phyloP scores from a whole-genome alignment of 352 stramenopile species.

The Pythium biforme region DNA sequence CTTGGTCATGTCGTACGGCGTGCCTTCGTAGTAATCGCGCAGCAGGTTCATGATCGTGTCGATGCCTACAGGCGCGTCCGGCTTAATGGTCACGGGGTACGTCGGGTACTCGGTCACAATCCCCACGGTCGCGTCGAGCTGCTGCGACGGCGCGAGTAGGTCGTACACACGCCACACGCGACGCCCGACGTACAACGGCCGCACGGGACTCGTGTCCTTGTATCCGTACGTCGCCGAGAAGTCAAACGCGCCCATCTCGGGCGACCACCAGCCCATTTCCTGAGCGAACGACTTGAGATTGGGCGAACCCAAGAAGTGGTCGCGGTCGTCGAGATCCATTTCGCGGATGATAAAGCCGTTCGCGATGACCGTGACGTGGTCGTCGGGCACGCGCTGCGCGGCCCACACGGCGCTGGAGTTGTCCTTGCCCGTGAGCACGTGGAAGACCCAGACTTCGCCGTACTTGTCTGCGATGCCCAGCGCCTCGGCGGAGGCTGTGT shows the following conservation, averaged over 20 bases:
- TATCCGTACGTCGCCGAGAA: slow-evolving; percentile 47
- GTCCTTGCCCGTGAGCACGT: slow-evolving; percentile 82
- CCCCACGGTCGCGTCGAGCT: slow-evolving; percentile 43
- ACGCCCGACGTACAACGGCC: slow-evolving; percentile 47
- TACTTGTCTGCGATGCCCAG: slow-evolving; percentile 79
- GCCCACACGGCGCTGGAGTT: slow-evolving; percentile 86
- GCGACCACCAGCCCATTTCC: slow-evolving; percentile 67
- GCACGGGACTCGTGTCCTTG: slow-evolving; percentile 31
- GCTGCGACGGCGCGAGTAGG: slow-evolving; percentile 53
- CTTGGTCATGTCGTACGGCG: slow-evolving; percentile 72
- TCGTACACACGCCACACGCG: slow-evolving; percentile 82
- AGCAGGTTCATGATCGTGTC: slow-evolving; percentile 69
- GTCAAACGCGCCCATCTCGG: slow-evolving; percentile 38
- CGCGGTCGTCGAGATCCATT: slow-evolving; percentile 58
- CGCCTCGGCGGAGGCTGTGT: slow-evolving; percentile 54
- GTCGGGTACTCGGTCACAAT: slow-evolving; percentile 38
- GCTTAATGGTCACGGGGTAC: slow-evolving; percentile 76
- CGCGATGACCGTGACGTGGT: slow-evolving; percentile 79
- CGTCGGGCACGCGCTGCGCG: slow-evolving; percentile 82
- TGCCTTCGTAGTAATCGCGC: slow-evolving; percentile 87
- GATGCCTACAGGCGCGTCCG: slow-evolving; percentile 46
- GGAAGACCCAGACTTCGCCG: slow-evolving; percentile 88
- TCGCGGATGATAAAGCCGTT: slow-evolving; percentile 91
- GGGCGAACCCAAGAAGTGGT: slow-evolving; percentile 75
- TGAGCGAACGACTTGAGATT: slow-evolving; percentile 74